Conservation (phyloP, 2,329 filamentous ascomycete species). For the Phyllosticta citrichinensis region DNA sequence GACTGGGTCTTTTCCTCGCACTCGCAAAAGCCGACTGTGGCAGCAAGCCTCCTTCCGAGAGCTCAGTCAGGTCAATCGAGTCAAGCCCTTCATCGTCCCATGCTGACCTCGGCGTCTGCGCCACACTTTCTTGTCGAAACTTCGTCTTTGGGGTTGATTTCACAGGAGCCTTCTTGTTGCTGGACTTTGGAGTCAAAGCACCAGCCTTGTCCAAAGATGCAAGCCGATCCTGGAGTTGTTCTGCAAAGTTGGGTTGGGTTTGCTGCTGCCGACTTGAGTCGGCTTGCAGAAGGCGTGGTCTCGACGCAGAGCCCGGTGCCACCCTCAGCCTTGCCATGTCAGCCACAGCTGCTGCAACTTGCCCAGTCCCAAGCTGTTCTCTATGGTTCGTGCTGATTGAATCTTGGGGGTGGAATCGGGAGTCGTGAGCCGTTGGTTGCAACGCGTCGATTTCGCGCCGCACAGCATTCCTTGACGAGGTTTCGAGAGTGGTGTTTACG, state of each 20-base stretch:
- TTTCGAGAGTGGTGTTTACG: constrained; percentile 11
- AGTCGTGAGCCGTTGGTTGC: constrained; percentile 15
- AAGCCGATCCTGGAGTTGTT: background rate
- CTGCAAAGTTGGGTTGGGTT: background rate
- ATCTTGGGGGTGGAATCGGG: constrained; percentile 14
- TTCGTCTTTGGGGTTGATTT: background rate
- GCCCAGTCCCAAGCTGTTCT: background rate
- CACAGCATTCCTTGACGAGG: background rate
- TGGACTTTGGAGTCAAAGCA: constrained; percentile 3
- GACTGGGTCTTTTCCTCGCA: background rate
- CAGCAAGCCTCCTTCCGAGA: constrained; percentile 13
- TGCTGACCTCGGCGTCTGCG: background rate
- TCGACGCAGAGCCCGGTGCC: constrained; percentile 33
- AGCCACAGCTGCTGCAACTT: background rate
- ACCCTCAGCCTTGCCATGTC: constrained; percentile 36
- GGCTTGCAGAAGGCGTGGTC: constrained; percentile 24
- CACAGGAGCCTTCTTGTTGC: background rate
- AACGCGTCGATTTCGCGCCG: constrained; percentile 16
- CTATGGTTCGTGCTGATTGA: constrained; percentile 10
- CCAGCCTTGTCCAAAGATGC: background rate
- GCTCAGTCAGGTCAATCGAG: constrained; percentile 28
- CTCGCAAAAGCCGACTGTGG: background rate
- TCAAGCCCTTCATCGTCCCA: constrained; percentile 13
- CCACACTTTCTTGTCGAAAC: background rate
- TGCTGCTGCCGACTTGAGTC: background rate